phyloP scores from a whole-genome alignment of 805 yeast species.

The Yamadazyma laniorum region DNA sequence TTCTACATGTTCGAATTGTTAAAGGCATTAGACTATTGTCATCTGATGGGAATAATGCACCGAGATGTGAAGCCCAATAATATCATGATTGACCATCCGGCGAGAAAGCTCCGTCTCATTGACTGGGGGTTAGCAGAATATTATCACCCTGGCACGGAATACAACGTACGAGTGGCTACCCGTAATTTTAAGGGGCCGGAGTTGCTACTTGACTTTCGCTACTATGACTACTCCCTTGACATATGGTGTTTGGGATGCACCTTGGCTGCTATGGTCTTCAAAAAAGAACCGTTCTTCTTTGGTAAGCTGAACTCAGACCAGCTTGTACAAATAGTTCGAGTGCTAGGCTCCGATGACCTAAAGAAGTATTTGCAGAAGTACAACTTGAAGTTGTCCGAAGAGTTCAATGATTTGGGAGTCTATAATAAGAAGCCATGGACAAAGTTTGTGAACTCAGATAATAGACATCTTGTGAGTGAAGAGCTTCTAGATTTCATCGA shows the following conservation, averaged over 20 bases:
- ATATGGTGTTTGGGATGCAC: conserved; percentile 94
- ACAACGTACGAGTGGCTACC: conserved; percentile 91
- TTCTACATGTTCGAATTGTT: conserved; percentile 79
- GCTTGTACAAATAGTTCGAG: conserved; percentile 82
- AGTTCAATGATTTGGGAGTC: conserved; percentile 64
- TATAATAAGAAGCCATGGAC: conserved; percentile 87
- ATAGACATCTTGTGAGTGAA: conserved; percentile 59
- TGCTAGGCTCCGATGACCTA: conserved; percentile 81
- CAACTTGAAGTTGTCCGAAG: conserved; percentile 65
- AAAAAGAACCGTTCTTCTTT: conserved; percentile 88
- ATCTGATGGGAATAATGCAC: conserved; percentile 94
- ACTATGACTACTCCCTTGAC: conserved; percentile 89
- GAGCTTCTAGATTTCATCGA: conserved; percentile 83
- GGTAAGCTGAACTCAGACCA: conserved; percentile 92
- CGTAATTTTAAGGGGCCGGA: conserved; percentile 94
- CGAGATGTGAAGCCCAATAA: conserved; percentile 96
- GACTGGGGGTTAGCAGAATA: conserved; percentile 98
- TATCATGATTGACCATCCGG: conserved; percentile 86
- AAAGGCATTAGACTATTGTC: conserved; percentile 83
- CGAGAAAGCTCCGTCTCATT: conserved; percentile 68
- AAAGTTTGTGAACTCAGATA: conserved; percentile 66
- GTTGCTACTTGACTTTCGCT: conserved; percentile 76
- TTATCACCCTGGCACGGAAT: conserved; percentile 85
- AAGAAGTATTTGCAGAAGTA: conserved; percentile 69
- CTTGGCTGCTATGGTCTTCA: conserved; percentile 85